Evolutionary conservation across 2,329 filamentous ascomycete genomes (phyloP).

Genomic region (Fusarium globosum): DNA sequence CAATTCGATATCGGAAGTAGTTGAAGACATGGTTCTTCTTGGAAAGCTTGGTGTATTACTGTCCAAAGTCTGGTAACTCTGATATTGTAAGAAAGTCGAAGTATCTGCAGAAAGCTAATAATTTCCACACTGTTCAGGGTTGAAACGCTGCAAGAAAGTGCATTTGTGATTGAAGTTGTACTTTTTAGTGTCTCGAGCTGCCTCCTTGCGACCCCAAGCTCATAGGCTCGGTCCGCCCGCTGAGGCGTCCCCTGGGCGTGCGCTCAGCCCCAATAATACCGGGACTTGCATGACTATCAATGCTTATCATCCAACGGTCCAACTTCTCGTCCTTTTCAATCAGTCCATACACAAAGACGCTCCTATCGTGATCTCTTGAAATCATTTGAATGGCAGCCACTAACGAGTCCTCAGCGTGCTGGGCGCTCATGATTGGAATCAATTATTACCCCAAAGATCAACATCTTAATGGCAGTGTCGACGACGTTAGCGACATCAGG

Average conservation of each 20-base stretch:
- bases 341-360: rapidly evolving
- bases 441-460: neutral
- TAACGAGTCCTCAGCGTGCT: neutral
- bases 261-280: neutral
- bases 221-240: neutral
- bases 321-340: neutral
- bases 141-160: neutral
- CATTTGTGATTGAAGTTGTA: neutral
- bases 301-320: neutral
- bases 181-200: neutral
- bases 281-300: neutral
- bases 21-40: neutral
- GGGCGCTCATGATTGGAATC: neutral
- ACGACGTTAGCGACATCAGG: neutral
- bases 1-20: neutral
- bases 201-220: neutral
- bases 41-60: rapidly evolving
- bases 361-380: rapidly evolving
- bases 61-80: rapidly evolving
- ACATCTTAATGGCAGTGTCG: neutral
- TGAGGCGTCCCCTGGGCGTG: neutral
- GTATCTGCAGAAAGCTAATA: rapidly evolving
- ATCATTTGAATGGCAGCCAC: rapidly evolving
- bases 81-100: rapidly evolving
- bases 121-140: too few species aligned